Evolutionary conservation across 148 eudicot species (phyloP), one percentile per base, ranked within the genome.

Genomic region (Diospyros kaki): DNA sequence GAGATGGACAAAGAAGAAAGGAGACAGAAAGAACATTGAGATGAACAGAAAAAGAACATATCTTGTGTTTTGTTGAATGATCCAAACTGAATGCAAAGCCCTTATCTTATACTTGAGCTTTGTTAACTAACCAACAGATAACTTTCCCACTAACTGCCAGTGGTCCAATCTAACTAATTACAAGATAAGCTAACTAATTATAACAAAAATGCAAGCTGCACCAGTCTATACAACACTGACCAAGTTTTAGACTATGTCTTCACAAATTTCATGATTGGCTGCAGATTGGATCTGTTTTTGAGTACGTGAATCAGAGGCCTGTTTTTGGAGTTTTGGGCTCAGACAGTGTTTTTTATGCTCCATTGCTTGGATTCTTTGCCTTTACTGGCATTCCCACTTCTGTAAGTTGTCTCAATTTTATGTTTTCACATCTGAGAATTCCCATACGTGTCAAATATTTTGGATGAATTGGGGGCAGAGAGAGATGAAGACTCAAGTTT

Each of bases 351-450:
- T 88, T 95, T 76, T 95, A 95, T 84, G 91, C 91, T 82, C 97
- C 98, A 65, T 3, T 95, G 72, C 96, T 95, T 58, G 96, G 98
- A 9, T 92, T 95, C 81, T 95, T 95, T 68, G 93, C 85, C 2
- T 62, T 95, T 71, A 92, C 97, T 56, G 98, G 98, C 73, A 75
- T 95, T 54, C 98, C 98, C 8, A 84, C 98, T 69, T 83, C 97
- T n/a, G 98, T 95, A 81, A 79, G 90, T 84, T 73, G 63, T 46
- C 64, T 53, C 18, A 38, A 40, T 46, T 41, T 66, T 14, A 56
- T 1, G 51, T 53, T 56, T 48, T 70, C 18, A 11, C 15, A 15
- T 5, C 18, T 74, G 28, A 28, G 28, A 28, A 28, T 28, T 28
- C 28, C 28, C 28, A 28, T 28, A 0, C 28, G 28, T 28, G n/a